These are phyloP conservation scores for Pinus tabuliformis DNA, from an alignment of 75 land plant genomes.

Conservation along the genomic window DNA sequence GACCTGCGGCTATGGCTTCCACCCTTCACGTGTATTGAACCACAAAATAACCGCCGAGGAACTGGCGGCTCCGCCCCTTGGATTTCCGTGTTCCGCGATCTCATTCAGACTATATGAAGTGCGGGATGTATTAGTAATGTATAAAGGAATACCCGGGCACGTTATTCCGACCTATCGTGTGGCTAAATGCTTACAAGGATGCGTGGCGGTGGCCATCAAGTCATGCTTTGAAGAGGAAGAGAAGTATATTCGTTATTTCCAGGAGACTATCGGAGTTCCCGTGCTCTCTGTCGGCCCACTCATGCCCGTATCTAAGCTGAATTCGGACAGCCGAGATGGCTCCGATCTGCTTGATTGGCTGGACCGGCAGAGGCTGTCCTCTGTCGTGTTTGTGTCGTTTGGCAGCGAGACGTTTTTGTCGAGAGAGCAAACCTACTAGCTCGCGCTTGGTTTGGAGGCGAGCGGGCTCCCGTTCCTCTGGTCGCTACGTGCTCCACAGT, in stretches of 20 bases:
- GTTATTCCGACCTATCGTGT: too few species aligned
- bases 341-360: slow-evolving; percentile 31
- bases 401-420: slow-evolving; percentile 44
- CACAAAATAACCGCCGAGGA: neutral
- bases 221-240: neutral
- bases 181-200: too few species aligned
- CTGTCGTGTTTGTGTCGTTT: slow-evolving; percentile 47
- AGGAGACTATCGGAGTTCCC: slow-evolving; percentile 12
- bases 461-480: slow-evolving; percentile 40
- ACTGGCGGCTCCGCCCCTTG: neutral
- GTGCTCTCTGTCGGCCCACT: slow-evolving; percentile 30
- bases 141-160: neutral
- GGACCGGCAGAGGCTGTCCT: slow-evolving; percentile 10
- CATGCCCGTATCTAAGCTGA: slow-evolving; percentile 13
- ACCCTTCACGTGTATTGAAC: too few species aligned
- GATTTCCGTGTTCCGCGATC: neutral
- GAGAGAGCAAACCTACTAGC: slow-evolving; percentile 27
- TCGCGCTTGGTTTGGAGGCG: slow-evolving; percentile 41
- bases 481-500: slow-evolving; percentile 25
- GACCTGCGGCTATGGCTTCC: neutral
- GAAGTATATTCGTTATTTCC: slow-evolving; percentile 8
- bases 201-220: too few species aligned
- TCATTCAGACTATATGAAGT: neutral
- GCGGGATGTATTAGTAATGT: neutral
- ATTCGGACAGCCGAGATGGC: neutral